Conservation (phyloP, 208 protist species). For the Leishmania martiniquensis region DNA sequence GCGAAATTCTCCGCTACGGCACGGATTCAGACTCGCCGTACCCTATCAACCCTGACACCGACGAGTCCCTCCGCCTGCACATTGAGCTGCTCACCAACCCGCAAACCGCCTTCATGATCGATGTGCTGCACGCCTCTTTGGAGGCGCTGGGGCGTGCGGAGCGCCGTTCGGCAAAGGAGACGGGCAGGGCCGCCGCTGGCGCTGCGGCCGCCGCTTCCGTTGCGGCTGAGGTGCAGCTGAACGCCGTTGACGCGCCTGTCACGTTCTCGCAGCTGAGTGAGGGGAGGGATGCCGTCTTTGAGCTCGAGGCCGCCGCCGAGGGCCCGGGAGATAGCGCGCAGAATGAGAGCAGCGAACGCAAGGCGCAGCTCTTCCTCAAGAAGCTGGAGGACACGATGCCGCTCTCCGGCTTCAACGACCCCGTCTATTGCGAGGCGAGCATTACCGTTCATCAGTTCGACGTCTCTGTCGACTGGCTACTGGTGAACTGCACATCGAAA, state of each 20-base stretch:
- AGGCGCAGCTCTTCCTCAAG: slow-evolving; percentile 66
- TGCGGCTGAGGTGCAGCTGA: slow-evolving; percentile 23
- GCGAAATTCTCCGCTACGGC: slow-evolving; percentile 81
- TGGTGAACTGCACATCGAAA: slow-evolving; percentile 95
- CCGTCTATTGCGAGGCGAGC: slow-evolving; percentile 97
- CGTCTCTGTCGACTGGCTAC: slow-evolving; percentile 95
- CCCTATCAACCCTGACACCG: slow-evolving; percentile 81
- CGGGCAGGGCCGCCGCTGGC: slow-evolving; percentile 20
- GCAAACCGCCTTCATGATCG: slow-evolving; percentile 42
- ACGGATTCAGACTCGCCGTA: slow-evolving; percentile 35
- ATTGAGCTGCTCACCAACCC: slow-evolving; percentile 63
- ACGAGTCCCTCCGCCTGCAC: slow-evolving; percentile 92
- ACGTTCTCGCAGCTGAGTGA: slow-evolving; percentile 79
- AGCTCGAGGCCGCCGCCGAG: slow-evolving; percentile 58
- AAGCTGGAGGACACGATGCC: slow-evolving; percentile 90
- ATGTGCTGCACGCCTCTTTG: slow-evolving; percentile 80
- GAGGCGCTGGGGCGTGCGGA: slow-evolving; percentile 48
- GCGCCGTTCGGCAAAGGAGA: slow-evolving; percentile 11
- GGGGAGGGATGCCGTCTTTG: slow-evolving; percentile 59
- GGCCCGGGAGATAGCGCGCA: slow-evolving; percentile 8
- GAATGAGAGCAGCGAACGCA: slow-evolving; percentile 36
- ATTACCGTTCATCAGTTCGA: slow-evolving; percentile 98
- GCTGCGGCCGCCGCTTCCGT: slow-evolving; percentile 3
- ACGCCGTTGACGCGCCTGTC: slow-evolving; percentile 68
- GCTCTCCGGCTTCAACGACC: slow-evolving; percentile 97